phyloP scores from a whole-genome alignment of 352 stramenopile species.

The Phytophthora sansomeana region DNA sequence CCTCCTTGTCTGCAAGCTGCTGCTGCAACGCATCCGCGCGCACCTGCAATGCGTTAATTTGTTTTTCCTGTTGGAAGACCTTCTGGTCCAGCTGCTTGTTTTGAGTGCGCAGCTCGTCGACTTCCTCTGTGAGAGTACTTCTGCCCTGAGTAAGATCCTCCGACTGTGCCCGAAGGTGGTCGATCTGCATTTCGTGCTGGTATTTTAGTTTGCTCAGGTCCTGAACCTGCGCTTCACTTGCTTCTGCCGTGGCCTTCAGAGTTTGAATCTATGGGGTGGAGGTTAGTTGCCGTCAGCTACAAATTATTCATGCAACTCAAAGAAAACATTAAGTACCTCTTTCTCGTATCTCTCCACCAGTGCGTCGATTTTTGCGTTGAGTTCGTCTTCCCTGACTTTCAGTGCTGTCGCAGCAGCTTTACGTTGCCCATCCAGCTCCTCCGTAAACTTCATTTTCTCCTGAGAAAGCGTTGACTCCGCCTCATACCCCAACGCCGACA shows the following conservation, averaged over 20 bases:
- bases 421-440: slow-evolving; percentile 68
- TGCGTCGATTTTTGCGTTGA: slow-evolving; percentile 73
- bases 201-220: slow-evolving; percentile 77
- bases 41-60: slow-evolving; percentile 82
- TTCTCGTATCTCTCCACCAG: slow-evolving; percentile 67
- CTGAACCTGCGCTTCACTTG: slow-evolving; percentile 65
- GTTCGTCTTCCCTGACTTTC: slow-evolving; percentile 69
- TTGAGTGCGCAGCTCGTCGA: slow-evolving; percentile 62
- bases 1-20: slow-evolving; percentile 81
- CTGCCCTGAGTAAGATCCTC: slow-evolving; percentile 64
- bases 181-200: slow-evolving; percentile 80
- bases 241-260: slow-evolving; percentile 52
- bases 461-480: slow-evolving; percentile 64
- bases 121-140: slow-evolving; percentile 46
- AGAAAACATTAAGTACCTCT: slow-evolving; percentile 48
- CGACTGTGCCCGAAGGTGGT: slow-evolving; percentile 69
- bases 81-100: slow-evolving; percentile 89
- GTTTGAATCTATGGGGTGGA: slow-evolving; percentile 45
- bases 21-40: slow-evolving; percentile 73
- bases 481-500: slow-evolving; percentile 61
- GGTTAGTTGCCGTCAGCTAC: slow-evolving; percentile 1
- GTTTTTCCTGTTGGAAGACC: slow-evolving; percentile 85
- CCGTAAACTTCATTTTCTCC: slow-evolving; percentile 75
- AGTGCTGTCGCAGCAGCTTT: slow-evolving; percentile 51
- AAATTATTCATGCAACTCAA: background rate